These are phyloP conservation scores for Globisporangium megalacanthum DNA, from an alignment of 352 stramenopile species.

Conservation along the genomic window DNA sequence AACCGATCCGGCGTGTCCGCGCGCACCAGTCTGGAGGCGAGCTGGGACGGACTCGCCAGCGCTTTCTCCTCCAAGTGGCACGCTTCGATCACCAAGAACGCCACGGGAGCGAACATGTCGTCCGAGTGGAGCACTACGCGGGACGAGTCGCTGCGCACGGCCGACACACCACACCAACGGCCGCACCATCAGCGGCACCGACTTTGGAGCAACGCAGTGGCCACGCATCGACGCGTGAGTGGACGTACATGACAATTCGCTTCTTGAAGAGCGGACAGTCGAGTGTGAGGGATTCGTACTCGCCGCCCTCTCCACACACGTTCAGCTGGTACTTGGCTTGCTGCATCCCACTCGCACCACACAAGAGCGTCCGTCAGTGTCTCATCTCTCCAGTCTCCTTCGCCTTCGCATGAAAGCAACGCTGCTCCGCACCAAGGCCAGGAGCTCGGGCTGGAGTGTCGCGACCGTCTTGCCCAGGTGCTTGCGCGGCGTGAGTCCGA, in stretches of 20 bases:
- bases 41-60: constrained; percentile 22
- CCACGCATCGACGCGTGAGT: no score
- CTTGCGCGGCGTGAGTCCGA: constrained; percentile 84
- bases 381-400: not conserved
- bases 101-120: constrained; percentile 90
- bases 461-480: constrained; percentile 85
- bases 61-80: constrained; percentile 90
- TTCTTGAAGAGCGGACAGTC: constrained; percentile 96
- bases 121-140: constrained; percentile 91
- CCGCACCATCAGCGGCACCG: not conserved
- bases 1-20: not conserved
- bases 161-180: constrained; percentile 3
- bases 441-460: constrained; percentile 86
- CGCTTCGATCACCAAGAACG: constrained; percentile 87
- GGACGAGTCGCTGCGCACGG: constrained; percentile 68
- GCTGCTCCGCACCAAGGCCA: constrained; percentile 60
- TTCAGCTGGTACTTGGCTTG: constrained; percentile 97
- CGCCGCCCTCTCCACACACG: constrained; percentile 97
- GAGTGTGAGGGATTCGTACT: constrained; percentile 99
- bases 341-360: constrained; percentile 19
- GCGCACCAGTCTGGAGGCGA: constrained; percentile 31
- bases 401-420: not conserved
- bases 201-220: not conserved
- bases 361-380: not conserved
- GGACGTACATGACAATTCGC: constrained; percentile 83